phyloP scores from a whole-genome alignment of 257 asterid genomes.

The Capsicum baccatum region DNA sequence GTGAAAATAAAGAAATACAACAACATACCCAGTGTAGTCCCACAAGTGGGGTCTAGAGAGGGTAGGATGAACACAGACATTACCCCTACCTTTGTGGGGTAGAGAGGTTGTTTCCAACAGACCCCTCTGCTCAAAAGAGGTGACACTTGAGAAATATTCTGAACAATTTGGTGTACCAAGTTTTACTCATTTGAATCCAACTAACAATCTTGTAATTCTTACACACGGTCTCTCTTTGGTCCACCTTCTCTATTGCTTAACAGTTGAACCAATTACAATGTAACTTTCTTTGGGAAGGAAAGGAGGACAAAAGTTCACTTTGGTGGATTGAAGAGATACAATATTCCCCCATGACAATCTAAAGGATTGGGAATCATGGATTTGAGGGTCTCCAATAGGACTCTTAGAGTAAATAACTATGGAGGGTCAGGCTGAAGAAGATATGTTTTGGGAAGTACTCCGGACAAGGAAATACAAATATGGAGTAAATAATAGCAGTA shows the following conservation, averaged over 20 bases:
- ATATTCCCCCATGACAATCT: background rate
- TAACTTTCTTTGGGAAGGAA: background rate
- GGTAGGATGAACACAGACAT: too few species aligned
- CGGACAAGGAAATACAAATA: background rate
- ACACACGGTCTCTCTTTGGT: background rate
- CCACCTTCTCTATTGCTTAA: background rate
- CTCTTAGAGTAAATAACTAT: background rate
- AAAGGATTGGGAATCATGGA: background rate
- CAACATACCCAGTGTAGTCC: too few species aligned
- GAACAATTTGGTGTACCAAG: background rate
- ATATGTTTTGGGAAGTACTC: background rate
- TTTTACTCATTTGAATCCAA: background rate
- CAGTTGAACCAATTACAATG: background rate
- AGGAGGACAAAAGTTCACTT: background rate
- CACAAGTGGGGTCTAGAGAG: too few species aligned
- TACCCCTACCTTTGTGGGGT: too few species aligned
- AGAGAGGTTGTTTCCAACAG: too few species aligned
- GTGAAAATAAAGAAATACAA: background rate
- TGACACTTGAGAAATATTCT: background rate
- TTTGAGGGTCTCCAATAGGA: background rate
- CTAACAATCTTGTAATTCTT: background rate
- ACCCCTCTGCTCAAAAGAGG: background rate
- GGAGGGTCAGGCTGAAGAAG: background rate
- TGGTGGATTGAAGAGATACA: background rate
- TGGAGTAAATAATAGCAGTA: background rate